A percentile compares a stretch with the other conserved stretches of the same genome.
phyloP scores from a whole-genome alignment of 805 yeast genomes.

The Monosporozyma aerobia region DNA sequence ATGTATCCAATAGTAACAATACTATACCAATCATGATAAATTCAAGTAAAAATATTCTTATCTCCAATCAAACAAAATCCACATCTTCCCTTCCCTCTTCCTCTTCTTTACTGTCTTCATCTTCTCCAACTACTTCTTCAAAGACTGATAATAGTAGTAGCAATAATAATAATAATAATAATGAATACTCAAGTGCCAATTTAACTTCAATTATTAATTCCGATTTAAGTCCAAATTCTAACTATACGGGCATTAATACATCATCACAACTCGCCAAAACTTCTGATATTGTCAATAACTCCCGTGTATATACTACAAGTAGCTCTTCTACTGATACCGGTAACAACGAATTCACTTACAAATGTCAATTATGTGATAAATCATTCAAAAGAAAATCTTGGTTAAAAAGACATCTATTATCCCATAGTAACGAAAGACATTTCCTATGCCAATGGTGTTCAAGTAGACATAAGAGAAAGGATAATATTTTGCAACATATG shows the following conservation, averaged over 20 bases:
- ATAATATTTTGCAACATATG: constrained; percentile 29
- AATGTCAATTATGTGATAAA: constrained; percentile 26
- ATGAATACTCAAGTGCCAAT: neutral
- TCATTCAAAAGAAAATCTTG: constrained; percentile 29
- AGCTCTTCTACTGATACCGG: neutral
- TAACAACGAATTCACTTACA: constrained; percentile 11
- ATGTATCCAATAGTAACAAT: neutral
- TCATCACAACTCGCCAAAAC: neutral
- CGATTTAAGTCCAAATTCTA: neutral
- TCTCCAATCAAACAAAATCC: neutral
- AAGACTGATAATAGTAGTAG: too few species aligned
- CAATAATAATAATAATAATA: neutral
- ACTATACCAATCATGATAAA: neutral
- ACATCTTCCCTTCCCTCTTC: neutral
- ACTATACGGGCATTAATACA: neutral
- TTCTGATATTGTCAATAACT: too few species aligned
- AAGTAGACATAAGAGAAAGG: constrained; percentile 29
- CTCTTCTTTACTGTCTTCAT: neutral
- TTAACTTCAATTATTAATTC: neutral
- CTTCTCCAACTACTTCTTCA: neutral
- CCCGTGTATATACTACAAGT: neutral
- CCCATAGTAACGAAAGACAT: constrained; percentile 26
- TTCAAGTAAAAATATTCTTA: neutral
- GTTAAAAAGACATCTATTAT: constrained; percentile 27
- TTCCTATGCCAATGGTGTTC: constrained; percentile 29